phyloP scores from a whole-genome alignment of 2,329 filamentous ascomycete genomes.

The Periconia macrospinosa region DNA sequence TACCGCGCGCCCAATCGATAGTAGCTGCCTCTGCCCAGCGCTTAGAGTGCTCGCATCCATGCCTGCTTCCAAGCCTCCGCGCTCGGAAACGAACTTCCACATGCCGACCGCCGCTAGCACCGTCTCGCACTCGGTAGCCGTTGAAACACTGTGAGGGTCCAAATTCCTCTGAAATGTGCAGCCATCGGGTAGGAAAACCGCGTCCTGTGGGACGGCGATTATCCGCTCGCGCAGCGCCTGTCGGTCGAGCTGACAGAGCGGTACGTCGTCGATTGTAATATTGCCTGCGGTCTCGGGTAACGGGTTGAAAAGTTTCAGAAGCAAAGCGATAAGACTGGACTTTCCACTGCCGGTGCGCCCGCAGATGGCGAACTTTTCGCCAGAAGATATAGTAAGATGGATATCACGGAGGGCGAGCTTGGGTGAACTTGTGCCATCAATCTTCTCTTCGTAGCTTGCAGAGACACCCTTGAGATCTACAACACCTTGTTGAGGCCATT shows the following conservation, averaged over 20 bases:
- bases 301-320: constrained; percentile 15
- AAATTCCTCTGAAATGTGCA: constrained; percentile 48
- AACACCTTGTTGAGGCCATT: constrained; percentile 31
- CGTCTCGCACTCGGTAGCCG: constrained; percentile 36
- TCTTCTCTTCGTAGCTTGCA: constrained; percentile 16
- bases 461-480: constrained; percentile 42
- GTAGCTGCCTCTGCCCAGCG: constrained; percentile 62
- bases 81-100: constrained; percentile 32
- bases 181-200: constrained; percentile 48
- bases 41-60: constrained; percentile 9
- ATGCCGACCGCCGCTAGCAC: constrained; percentile 49
- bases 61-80: constrained; percentile 10
- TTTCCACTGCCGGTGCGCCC: constrained; percentile 53
- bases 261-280: constrained; percentile 8
- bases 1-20: constrained; percentile 61
- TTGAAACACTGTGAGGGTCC: constrained; percentile 41
- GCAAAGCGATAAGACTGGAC: constrained; percentile 10
- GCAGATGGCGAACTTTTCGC: constrained; percentile 52
- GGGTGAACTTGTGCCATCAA: neutral
- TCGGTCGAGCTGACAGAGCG: constrained; percentile 7
- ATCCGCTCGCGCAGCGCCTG: constrained; percentile 29
- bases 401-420: constrained; percentile 26
- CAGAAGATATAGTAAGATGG: constrained; percentile 46
- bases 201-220: constrained; percentile 52
- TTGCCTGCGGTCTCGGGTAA: constrained; percentile 2